phyloP scores from a whole-genome alignment of 108 stramenopile genomes.

The Cyclostephanos invisitatus region DNA sequence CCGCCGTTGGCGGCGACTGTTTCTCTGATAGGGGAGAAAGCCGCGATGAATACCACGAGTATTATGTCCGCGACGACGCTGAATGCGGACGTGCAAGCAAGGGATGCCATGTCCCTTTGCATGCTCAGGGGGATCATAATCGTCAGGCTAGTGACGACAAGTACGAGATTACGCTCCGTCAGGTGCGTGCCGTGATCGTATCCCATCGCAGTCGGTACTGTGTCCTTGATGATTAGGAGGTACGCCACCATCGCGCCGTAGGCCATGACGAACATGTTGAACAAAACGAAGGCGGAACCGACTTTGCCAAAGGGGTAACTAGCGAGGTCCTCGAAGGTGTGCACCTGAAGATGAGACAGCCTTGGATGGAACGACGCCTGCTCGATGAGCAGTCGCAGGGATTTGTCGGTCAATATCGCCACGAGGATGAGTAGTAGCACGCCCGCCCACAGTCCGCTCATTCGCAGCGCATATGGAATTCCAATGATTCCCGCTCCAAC shows the following conservation, averaged over 20 bases:
- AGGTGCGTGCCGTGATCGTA: conserved; percentile 52
- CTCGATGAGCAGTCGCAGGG: conserved; percentile 71
- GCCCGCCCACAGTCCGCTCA: conserved; percentile 68
- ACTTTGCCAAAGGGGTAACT: conserved; percentile 57
- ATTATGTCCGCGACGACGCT: conserved; percentile 71
- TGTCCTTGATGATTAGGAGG: conserved; percentile 82
- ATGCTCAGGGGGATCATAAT: conserved; percentile 74
- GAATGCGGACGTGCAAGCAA: conserved; percentile 63
- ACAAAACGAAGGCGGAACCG: conserved; percentile 60
- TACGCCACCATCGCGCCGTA: conserved; percentile 91
- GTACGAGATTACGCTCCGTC: conserved; percentile 55
- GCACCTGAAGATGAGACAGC: conserved; percentile 49
- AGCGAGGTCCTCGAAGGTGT: conserved; percentile 75
- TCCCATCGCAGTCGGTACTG: conserved; percentile 69
- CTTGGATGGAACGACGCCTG: conserved; percentile 70
- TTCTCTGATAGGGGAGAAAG: conserved; percentile 59
- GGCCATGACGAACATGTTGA: conserved; percentile 75
- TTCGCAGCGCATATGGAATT: conserved; percentile 75
- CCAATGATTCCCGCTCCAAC: conserved; percentile 90
- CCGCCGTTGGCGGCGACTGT: conserved; percentile 67
- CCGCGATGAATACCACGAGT: conserved; percentile 66
- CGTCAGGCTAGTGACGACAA: conserved; percentile 50
- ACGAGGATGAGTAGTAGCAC: conserved; percentile 62
- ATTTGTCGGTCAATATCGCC: conserved; percentile 70
- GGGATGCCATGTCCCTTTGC: conserved; percentile 76